Conservation (phyloP, 208 protist genomes). For the Trypanosoma mega region DNA sequence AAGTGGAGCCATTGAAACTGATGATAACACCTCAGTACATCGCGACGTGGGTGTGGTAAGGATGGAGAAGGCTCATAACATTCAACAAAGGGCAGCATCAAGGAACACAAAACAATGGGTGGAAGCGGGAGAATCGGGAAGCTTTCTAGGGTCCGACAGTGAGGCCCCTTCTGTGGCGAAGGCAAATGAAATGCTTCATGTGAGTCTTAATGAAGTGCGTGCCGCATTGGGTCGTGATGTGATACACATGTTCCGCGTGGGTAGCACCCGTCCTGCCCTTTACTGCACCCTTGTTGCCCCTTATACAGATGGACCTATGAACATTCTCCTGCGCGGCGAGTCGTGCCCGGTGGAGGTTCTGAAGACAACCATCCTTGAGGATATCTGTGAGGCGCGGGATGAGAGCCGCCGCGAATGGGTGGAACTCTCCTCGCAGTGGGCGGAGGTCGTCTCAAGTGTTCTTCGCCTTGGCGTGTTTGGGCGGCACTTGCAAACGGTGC, state of each 20-base stretch:
- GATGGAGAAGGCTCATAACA: background rate
- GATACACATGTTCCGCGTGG: conserved; percentile 16
- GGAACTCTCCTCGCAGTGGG: conserved; percentile 6
- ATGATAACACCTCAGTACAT: background rate
- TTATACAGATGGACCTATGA: background rate
- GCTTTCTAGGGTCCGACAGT: conserved; percentile 1
- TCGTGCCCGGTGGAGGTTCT: conserved; percentile 14
- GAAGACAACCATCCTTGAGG: conserved; percentile 19
- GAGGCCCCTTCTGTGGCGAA: background rate
- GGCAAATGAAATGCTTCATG: conserved; percentile 2
- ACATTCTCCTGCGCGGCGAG: conserved; percentile 5
- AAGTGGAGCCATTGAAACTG: background rate
- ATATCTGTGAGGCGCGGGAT: conserved; percentile 13
- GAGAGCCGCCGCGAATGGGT: conserved; percentile 17
- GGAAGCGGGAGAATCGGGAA: too few relatives aligned
- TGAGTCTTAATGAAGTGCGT: conserved; percentile 6
- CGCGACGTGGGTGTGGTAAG: background rate
- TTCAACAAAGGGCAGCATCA: too few relatives aligned
- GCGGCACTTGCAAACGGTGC: conserved; percentile 16
- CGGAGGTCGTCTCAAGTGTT: conserved; percentile 4
- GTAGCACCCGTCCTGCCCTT: conserved; percentile 8
- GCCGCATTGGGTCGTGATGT: conserved; percentile 4
- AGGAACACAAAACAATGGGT: too few relatives aligned
- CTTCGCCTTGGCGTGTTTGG: conserved; percentile 14
- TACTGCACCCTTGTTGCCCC: conserved; percentile 19